Evolutionary conservation across 2,329 filamentous ascomycete genomes (phyloP).

Genomic region (Botryosphaeria dothidea): DNA sequence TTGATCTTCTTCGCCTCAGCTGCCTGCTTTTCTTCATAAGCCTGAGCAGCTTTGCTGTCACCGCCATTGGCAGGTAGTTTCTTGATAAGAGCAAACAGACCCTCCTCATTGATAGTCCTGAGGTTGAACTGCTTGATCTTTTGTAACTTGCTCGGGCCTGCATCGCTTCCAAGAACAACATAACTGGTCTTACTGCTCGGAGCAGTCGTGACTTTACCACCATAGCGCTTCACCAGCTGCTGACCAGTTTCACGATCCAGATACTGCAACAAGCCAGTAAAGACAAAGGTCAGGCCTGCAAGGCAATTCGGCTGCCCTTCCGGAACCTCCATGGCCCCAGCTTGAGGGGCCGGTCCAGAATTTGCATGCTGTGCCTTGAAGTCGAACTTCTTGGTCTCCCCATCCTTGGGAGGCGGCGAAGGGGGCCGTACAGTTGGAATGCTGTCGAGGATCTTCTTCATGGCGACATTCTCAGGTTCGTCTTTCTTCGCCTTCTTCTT

Average conservation of each 20-base stretch:
- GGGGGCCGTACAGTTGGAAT: conserved; percentile 83
- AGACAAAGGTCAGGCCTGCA: conserved; percentile 87
- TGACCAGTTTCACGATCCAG: conserved; percentile 84
- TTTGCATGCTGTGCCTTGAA: conserved; percentile 62
- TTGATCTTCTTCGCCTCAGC: conserved; percentile 82
- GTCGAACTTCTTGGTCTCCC: conserved; percentile 71
- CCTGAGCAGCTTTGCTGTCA: conserved; percentile 82
- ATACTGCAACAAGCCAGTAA: conserved; percentile 82
- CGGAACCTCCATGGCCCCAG: conserved; percentile 68
- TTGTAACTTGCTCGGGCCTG: conserved; percentile 86
- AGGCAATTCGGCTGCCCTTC: conserved; percentile 86
- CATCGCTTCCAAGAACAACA: conserved; percentile 87
- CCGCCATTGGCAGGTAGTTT: conserved; percentile 83
- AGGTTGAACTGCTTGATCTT: conserved; percentile 79
- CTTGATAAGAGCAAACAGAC: conserved; percentile 82
- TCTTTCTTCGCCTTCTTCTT: conserved; percentile 65
- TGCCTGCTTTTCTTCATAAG: conserved; percentile 79
- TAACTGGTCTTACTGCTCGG: conserved; percentile 94
- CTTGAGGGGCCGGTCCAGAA: conserved; percentile 58
- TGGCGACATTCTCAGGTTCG: conserved; percentile 65
- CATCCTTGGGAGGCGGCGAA: conserved; percentile 63
- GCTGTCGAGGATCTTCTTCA: conserved; percentile 83
- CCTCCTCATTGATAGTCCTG: conserved; percentile 93
- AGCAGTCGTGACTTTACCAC: conserved; percentile 81
- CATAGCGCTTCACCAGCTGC: conserved; percentile 86